Evolutionary conservation across 306 rosid genomes (phyloP).

Genomic region (Notholithocarpus densiflorus): DNA sequence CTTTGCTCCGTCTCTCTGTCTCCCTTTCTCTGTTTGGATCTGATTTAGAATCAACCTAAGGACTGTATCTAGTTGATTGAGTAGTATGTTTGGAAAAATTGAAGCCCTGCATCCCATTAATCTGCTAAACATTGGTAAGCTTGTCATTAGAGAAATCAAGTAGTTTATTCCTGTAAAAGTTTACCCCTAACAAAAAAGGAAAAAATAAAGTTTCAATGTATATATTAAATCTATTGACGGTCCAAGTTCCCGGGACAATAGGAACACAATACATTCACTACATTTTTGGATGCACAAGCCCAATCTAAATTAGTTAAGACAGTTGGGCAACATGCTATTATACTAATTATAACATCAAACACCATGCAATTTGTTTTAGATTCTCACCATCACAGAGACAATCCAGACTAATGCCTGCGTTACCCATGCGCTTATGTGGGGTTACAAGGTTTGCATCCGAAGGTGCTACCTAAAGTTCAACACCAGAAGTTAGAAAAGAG

Average conservation of each 20-base stretch:
- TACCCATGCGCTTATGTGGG: slow-evolving; percentile 98
- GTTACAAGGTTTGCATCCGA: slow-evolving; percentile 97
- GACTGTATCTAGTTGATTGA: no score
- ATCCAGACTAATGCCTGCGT: slow-evolving; percentile 64
- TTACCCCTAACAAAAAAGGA: no score
- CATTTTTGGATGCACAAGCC: slow-evolving; percentile 8
- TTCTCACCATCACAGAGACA: slow-evolving; percentile 80
- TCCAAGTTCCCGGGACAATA: slow-evolving; percentile 3
- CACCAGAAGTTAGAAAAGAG: slow-evolving; percentile 23
- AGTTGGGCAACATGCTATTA: slow-evolving; percentile 8
- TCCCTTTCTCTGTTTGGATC: no score
- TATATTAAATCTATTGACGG: neutral
- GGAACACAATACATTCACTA: neutral
- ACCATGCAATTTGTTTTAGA: slow-evolving; percentile 16
- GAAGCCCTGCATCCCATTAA: slow-evolving; percentile 12
- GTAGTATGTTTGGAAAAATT: neutral
- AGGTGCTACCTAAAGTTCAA: slow-evolving; percentile 69
- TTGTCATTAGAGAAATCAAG: neutral
- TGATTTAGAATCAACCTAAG: no score
- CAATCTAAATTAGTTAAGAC: slow-evolving; percentile 6
- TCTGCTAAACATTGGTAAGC: neutral
- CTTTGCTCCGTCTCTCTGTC: no score
- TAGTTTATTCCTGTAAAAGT: neutral
- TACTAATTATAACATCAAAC: slow-evolving; percentile 13
- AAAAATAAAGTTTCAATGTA: neutral